Evolutionary conservation across 768 basidiomycete genomes (phyloP).

Genomic region (Coprinellus aureogranulatus): DNA sequence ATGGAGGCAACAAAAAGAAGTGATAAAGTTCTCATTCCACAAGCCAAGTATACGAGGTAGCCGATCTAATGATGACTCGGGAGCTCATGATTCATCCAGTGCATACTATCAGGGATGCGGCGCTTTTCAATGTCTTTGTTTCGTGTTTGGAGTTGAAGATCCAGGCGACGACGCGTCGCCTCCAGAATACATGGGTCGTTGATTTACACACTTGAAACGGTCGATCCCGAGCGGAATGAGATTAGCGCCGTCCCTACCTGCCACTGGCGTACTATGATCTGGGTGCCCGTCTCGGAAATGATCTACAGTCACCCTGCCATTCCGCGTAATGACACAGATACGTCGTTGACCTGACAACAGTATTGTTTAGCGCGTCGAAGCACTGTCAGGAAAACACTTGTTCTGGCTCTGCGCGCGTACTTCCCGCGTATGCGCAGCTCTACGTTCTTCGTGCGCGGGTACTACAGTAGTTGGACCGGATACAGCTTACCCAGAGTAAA

Average conservation of each 20-base stretch:
- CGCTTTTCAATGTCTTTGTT: background rate
- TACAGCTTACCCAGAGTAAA: no score
- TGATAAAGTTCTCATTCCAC: conserved; percentile 1
- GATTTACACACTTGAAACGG: no score
- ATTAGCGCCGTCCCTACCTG: background rate
- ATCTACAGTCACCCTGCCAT: conserved; percentile 2
- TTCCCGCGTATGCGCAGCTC: no score
- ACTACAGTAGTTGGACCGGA: no score
- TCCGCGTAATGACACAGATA: background rate
- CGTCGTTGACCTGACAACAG: conserved; percentile 1
- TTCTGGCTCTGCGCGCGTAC: no score
- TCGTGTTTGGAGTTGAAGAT: background rate
- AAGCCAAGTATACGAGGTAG: background rate
- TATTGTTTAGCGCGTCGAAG: no score
- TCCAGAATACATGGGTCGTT: background rate
- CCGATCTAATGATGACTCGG: background rate
- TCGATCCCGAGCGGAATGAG: background rate
- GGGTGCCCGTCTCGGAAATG: background rate
- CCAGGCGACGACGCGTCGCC: background rate
- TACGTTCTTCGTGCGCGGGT: no score
- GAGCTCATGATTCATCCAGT: background rate
- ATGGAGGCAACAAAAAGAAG: background rate
- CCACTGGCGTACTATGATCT: background rate
- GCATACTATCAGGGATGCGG: background rate
- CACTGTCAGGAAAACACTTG: no score